Conservation (phyloP, 768 basidiomycete species). For the Lactarius pseudohatsudake region DNA sequence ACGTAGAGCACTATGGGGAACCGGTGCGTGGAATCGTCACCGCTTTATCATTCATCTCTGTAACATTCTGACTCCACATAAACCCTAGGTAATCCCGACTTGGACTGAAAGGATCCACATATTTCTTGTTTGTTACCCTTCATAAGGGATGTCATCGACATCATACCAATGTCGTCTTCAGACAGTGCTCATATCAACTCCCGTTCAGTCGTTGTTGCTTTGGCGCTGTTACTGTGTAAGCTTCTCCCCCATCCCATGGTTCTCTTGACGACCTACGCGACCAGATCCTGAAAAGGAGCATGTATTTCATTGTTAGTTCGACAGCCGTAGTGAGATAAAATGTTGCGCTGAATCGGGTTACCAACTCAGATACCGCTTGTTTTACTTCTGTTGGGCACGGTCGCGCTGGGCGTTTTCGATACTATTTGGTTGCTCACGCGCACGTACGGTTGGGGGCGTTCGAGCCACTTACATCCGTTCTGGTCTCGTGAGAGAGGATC, state of each 20-base stretch:
- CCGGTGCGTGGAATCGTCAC: neutral
- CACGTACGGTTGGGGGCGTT: neutral
- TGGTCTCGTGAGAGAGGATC: slow-evolving; percentile 11
- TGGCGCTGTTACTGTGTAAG: slow-evolving; percentile 13
- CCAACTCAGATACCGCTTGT: slow-evolving; percentile 5
- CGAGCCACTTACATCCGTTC: neutral
- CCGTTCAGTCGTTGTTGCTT: slow-evolving; percentile 11
- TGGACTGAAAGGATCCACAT: slow-evolving; percentile 1
- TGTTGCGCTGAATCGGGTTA: neutral
- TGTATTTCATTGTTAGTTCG: slow-evolving; percentile 9
- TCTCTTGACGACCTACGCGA: neutral
- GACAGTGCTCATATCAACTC: slow-evolving; percentile 8
- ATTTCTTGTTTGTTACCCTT: neutral
- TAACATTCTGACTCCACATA: neutral
- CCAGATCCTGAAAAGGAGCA: slow-evolving; percentile 3
- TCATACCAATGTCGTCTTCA: neutral
- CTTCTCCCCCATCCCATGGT: neutral
- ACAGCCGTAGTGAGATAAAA: neutral
- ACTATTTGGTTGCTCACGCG: neutral
- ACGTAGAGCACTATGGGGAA: slow-evolving; percentile 2
- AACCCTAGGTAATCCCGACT: neutral
- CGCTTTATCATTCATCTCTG: neutral
- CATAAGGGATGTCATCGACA: neutral
- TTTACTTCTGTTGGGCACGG: slow-evolving; percentile 1
- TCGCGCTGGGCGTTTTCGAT: neutral